phyloP scores from a whole-genome alignment of 345 rosid genomes.

The Arabidopsis suecica region DNA sequence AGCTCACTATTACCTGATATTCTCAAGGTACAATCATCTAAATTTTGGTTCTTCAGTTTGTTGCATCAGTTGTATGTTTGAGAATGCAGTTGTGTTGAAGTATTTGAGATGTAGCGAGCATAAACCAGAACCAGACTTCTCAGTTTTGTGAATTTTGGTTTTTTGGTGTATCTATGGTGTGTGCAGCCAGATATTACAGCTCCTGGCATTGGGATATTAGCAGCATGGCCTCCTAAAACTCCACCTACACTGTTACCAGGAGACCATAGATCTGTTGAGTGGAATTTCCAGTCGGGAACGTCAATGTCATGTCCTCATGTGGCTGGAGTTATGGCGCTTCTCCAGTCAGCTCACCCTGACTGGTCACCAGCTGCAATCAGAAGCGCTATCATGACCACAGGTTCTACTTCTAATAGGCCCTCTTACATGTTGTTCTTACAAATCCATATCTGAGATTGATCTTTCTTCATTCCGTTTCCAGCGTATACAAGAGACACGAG shows the following conservation, averaged over 20 bases:
- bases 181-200: slow-evolving; percentile 74
- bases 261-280: slow-evolving; percentile 48
- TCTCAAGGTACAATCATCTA: slow-evolving; percentile 57
- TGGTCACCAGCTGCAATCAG: slow-evolving; percentile 80
- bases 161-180: slow-evolving; percentile 16
- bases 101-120: not conserved
- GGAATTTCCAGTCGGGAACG: slow-evolving; percentile 76
- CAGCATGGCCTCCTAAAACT: slow-evolving; percentile 76
- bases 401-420: slow-evolving; percentile 34
- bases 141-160: slow-evolving; percentile 13
- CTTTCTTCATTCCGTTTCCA: slow-evolving; percentile 7
- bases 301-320: slow-evolving; percentile 87
- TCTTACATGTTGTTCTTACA: not conserved
- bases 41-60: not conserved
- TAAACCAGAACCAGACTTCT: not conserved
- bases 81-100: slow-evolving; percentile 5
- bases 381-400: slow-evolving; percentile 82
- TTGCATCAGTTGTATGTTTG: not conserved
- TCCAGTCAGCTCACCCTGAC: slow-evolving; percentile 64
- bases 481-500: slow-evolving; percentile 33
- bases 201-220: slow-evolving; percentile 69
- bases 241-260: slow-evolving; percentile 48
- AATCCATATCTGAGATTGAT: not conserved
- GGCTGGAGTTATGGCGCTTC: slow-evolving; percentile 63
- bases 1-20: slow-evolving; percentile 66